Evolutionary conservation across 2,329 filamentous ascomycete genomes (phyloP).

Genomic region (Aureobasidium leucospermi): DNA sequence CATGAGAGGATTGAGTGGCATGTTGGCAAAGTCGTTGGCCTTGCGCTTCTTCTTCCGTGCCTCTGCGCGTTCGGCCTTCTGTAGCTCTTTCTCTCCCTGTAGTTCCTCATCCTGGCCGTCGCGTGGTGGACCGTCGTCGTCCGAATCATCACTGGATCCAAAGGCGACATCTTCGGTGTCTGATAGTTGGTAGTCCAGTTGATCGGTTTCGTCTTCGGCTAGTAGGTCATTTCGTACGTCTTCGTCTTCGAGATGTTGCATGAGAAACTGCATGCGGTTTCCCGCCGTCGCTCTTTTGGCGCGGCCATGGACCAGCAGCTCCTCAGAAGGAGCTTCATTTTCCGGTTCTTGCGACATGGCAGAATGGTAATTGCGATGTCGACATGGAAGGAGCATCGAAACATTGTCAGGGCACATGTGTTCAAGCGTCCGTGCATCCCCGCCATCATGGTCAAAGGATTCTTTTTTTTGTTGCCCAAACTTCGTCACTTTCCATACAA

Average conservation of each 20-base stretch:
- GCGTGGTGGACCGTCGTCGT: constrained; percentile 50
- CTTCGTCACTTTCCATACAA: background rate
- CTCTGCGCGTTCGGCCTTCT: constrained; percentile 63
- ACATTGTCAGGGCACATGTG: background rate
- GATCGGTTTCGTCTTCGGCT: constrained; percentile 50
- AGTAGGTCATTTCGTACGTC: constrained; percentile 35
- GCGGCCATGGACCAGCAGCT: constrained; percentile 58
- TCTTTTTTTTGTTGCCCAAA: background rate
- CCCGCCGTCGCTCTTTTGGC: constrained; percentile 74
- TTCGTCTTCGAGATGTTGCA: constrained; percentile 50
- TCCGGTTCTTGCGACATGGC: constrained; percentile 15
- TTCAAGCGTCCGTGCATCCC: too few relatives aligned
- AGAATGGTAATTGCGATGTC: background rate
- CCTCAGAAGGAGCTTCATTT: background rate
- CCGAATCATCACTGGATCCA: constrained; percentile 78
- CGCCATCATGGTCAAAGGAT: background rate
- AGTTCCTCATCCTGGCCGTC: constrained; percentile 55
- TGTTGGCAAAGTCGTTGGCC: constrained; percentile 44
- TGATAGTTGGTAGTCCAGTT: constrained; percentile 41
- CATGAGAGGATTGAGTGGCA: constrained; percentile 44
- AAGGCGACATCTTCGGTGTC: constrained; percentile 67
- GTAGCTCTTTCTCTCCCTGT: constrained; percentile 80
- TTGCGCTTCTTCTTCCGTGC: constrained; percentile 85
- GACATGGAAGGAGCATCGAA: background rate
- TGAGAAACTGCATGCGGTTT: constrained; percentile 71